Conservation (phyloP, 148 eudicot genomes). For the Vaccinium corymbosum region DNA sequence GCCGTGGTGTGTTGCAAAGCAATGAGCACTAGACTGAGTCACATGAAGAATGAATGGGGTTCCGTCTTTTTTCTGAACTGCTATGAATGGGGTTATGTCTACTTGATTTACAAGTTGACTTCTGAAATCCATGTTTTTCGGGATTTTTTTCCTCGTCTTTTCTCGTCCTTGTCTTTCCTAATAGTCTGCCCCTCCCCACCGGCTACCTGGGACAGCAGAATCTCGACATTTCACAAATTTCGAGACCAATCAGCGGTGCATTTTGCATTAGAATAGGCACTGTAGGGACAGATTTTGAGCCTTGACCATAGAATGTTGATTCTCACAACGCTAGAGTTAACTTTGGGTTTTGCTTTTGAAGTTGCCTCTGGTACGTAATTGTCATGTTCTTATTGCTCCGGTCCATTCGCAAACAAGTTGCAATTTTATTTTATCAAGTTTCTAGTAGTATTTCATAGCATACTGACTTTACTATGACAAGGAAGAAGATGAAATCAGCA, state of each 20-base stretch:
- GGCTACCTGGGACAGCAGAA: neutral
- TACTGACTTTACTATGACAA: too few relatives aligned
- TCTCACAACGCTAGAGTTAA: neutral
- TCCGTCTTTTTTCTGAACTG: too few relatives aligned
- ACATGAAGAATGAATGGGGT: neutral
- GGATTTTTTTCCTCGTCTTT: too few relatives aligned
- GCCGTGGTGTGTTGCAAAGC: neutral
- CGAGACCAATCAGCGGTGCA: neutral
- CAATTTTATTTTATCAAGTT: too few relatives aligned
- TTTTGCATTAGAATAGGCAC: neutral
- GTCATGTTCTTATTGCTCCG: too few relatives aligned
- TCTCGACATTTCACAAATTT: neutral
- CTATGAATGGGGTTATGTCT: too few relatives aligned
- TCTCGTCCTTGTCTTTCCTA: neutral
- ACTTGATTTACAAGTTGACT: neutral
- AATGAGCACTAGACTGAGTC: neutral
- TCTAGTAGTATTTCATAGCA: too few relatives aligned
- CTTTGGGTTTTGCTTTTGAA: neutral
- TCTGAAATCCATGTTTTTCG: too few relatives aligned
- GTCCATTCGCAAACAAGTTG: neutral
- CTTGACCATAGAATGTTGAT: neutral
- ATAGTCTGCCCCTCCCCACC: neutral
- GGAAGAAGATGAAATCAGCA: too few relatives aligned
- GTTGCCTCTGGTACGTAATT: neutral
- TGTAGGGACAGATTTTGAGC: neutral